Percentiles rank a stretch among this genome's conserved stretches.
Evolutionary conservation across 345 rosid species (phyloP).

Genomic region (Eucalyptus polybractea): DNA sequence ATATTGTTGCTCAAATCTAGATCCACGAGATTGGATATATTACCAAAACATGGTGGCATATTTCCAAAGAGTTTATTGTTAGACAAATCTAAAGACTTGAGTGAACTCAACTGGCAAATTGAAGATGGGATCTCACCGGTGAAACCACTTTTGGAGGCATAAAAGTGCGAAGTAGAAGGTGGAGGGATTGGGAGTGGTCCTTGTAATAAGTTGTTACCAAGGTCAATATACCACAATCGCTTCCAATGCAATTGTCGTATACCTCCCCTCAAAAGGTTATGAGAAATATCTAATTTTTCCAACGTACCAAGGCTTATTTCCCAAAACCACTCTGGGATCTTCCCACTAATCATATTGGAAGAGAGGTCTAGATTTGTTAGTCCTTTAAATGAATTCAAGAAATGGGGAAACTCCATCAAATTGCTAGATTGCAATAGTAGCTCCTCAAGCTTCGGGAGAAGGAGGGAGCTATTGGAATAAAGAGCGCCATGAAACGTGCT

Average conservation of each 20-base stretch:
- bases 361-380: not conserved
- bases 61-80: fast-evolving
- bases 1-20: too few species aligned
- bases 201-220: not conserved
- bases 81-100: not conserved
- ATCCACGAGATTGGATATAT: fast-evolving
- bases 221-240: fast-evolving
- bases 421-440: not conserved
- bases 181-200: not conserved
- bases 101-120: not conserved
- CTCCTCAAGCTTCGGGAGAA: not conserved
- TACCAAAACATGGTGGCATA: too few species aligned
- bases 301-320: not conserved
- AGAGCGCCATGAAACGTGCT: fast-evolving
- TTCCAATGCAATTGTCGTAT: too few species aligned
- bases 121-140: not conserved
- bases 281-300: not conserved
- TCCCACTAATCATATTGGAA: not conserved
- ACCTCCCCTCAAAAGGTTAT: not conserved
- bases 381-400: not conserved
- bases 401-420: not conserved
- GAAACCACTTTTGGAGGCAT: not conserved
- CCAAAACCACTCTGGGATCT: not conserved
- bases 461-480: not conserved
- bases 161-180: fast-evolving